Evolutionary conservation across 805 yeast species (phyloP).

Genomic region (Kodamaea restingae): DNA sequence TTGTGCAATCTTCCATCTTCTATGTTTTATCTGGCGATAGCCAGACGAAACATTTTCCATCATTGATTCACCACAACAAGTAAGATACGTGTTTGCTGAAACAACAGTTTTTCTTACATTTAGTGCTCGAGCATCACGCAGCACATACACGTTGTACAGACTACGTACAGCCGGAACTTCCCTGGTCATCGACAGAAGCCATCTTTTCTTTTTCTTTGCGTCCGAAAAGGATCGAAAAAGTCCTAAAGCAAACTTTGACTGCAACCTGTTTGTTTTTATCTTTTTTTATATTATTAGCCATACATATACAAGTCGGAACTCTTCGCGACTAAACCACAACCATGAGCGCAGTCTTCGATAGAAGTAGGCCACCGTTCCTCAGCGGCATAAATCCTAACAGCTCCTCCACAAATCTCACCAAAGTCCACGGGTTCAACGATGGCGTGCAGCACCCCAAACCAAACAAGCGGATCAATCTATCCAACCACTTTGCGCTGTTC

Average conservation of each 20-base stretch:
- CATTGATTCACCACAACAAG: too few species aligned
- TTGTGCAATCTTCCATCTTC: too few species aligned
- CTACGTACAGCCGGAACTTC: too few species aligned
- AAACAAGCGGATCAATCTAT: constrained; percentile 11
- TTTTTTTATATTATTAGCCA: neutral
- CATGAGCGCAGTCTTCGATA: neutral
- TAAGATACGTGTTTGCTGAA: too few species aligned
- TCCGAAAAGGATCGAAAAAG: neutral
- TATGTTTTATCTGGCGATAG: too few species aligned
- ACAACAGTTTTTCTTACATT: too few species aligned
- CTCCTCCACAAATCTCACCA: constrained; percentile 32
- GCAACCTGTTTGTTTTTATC: neutral
- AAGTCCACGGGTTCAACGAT: constrained; percentile 12
- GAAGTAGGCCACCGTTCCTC: constrained; percentile 6
- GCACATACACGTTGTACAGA: too few species aligned
- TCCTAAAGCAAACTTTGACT: neutral
- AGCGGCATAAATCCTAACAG: constrained; percentile 33
- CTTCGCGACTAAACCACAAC: neutral
- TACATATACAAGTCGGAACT: neutral
- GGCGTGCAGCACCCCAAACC: constrained; percentile 19
- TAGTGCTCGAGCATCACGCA: too few species aligned
- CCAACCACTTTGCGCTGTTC: constrained; percentile 15
- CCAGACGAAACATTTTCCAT: too few species aligned
- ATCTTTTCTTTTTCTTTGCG: neutral
- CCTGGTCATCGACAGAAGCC: too few species aligned